phyloP scores from a whole-genome alignment of 2,329 filamentous ascomycete genomes.

The Nothophoma quercina region DNA sequence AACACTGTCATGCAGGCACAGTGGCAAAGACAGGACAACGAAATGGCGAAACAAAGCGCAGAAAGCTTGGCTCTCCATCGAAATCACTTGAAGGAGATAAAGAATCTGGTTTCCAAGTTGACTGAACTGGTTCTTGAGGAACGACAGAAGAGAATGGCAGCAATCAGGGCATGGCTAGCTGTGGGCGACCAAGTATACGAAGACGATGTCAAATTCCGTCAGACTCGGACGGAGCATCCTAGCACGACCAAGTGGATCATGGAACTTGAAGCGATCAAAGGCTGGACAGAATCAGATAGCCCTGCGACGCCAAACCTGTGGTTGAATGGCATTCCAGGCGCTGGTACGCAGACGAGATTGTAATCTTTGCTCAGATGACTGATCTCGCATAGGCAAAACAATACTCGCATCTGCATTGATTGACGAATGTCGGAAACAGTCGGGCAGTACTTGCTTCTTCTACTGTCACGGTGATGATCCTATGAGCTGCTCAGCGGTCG shows the following conservation, averaged over 20 bases:
- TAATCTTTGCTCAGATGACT: neutral
- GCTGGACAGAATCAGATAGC: conserved; percentile 25
- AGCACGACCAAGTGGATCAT: conserved; percentile 32
- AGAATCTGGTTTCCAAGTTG: conserved; percentile 7
- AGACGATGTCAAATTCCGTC: conserved; percentile 22
- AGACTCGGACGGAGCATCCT: conserved; percentile 17
- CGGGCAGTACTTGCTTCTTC: conserved; percentile 22
- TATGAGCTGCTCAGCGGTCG: conserved; percentile 20
- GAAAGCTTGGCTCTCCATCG: no score
- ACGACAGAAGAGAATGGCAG: conserved; percentile 19
- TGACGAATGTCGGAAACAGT: conserved; percentile 22
- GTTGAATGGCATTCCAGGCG: conserved; percentile 35
- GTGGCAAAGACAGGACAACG: no score
- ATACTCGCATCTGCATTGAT: conserved; percentile 37
- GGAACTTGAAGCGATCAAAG: conserved; percentile 24
- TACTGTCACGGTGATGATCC: conserved; percentile 34
- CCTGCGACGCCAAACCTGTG: conserved; percentile 21
- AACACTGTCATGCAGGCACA: no score
- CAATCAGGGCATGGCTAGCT: conserved; percentile 31
- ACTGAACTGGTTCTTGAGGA: conserved; percentile 20
- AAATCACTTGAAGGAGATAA: conserved; percentile 23
- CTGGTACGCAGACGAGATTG: conserved; percentile 19
- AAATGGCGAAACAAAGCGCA: no score
- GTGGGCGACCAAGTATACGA: conserved; percentile 16
- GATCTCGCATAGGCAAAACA: conserved; percentile 31